phyloP scores from a whole-genome alignment of 2,329 filamentous ascomycete species.

The Chaetomiaceae sp. region DNA sequence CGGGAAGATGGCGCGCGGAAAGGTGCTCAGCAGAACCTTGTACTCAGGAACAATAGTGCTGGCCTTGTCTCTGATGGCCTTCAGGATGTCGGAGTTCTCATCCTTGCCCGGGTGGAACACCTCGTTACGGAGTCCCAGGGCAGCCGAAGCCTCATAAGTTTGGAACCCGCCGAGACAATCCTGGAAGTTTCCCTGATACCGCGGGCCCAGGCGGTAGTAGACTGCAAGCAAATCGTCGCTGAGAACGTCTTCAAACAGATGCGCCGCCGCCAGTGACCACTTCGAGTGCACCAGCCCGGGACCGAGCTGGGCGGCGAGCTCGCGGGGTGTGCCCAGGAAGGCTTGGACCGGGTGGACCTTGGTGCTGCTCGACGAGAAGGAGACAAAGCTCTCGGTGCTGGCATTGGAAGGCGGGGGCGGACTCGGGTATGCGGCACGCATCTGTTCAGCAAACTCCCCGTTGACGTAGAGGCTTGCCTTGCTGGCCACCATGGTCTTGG shows the following conservation, averaged over 20 bases:
- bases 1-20: conserved; percentile 72
- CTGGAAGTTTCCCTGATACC: conserved; percentile 94
- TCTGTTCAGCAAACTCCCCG: conserved; percentile 87
- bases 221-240: conserved; percentile 91
- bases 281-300: conserved; percentile 66
- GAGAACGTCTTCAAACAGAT: conserved; percentile 79
- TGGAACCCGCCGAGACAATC: conserved; percentile 94
- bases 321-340: conserved; percentile 87
- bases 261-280: conserved; percentile 86
- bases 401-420: conserved; percentile 58
- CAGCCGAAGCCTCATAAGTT: conserved; percentile 89
- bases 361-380: conserved; percentile 53
- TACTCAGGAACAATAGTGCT: conserved; percentile 74
- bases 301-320: conserved; percentile 71
- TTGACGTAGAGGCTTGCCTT: conserved; percentile 87
- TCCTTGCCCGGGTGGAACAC: conserved; percentile 83
- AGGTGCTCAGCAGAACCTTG: conserved; percentile 75
- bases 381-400: conserved; percentile 63
- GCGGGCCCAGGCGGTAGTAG: conserved; percentile 79
- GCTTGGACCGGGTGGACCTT: conserved; percentile 72
- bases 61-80: conserved; percentile 79
- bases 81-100: conserved; percentile 84
- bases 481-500: conserved; percentile 67
- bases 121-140: conserved; percentile 86
- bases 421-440: conserved; percentile 83